Percentiles rank a stretch among this genome's conserved stretches.
Evolutionary conservation across 1,284 basidiomycete genomes (phyloP).

Genomic region (Pseudozyma flocculosa): DNA sequence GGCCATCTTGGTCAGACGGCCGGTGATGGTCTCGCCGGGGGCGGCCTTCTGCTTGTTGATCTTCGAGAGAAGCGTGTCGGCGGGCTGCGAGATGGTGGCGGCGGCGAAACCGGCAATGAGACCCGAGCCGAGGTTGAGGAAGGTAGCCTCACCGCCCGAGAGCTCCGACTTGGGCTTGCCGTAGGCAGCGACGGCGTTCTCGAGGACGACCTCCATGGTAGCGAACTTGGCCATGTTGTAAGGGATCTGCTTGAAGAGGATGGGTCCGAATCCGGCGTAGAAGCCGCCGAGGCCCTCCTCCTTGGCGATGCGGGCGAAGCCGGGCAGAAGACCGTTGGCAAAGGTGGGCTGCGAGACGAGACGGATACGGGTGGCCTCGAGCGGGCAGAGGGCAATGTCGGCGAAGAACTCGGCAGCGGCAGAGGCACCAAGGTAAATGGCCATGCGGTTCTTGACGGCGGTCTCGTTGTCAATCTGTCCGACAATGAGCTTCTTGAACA

Average conservation of each 20-base stretch:
- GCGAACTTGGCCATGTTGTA: conserved; percentile 63
- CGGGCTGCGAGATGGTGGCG: conserved; percentile 57
- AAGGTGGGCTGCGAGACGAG: conserved; percentile 57
- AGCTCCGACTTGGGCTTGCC: conserved; percentile 62
- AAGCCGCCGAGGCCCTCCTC: conserved; percentile 57
- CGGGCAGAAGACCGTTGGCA: conserved; percentile 55
- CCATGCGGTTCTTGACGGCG: conserved; percentile 53
- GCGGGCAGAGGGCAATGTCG: conserved; percentile 58
- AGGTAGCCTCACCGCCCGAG: conserved; percentile 51
- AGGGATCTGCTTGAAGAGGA: conserved; percentile 57
- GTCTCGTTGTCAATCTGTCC: conserved; percentile 54
- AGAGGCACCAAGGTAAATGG: conserved; percentile 56
- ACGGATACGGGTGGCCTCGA: conserved; percentile 58
- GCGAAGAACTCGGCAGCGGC: conserved; percentile 58
- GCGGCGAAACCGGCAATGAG: conserved; percentile 57
- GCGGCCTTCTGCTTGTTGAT: conserved; percentile 66
- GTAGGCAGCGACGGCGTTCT: conserved; percentile 61
- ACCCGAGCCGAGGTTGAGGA: conserved; percentile 57
- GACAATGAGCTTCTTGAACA: conserved; percentile 57
- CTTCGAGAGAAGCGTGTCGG: conserved; percentile 61
- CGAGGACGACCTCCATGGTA: conserved; percentile 57
- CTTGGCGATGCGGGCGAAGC: conserved; percentile 50
- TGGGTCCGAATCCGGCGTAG: conserved; percentile 61
- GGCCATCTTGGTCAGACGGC: conserved; percentile 61
- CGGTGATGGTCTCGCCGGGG: conserved; percentile 63